Evolutionary conservation across 2,329 filamentous ascomycete genomes (phyloP), one percentile per base, ranked within the genome.

Genomic region (Colletotrichum simmondsii): DNA sequence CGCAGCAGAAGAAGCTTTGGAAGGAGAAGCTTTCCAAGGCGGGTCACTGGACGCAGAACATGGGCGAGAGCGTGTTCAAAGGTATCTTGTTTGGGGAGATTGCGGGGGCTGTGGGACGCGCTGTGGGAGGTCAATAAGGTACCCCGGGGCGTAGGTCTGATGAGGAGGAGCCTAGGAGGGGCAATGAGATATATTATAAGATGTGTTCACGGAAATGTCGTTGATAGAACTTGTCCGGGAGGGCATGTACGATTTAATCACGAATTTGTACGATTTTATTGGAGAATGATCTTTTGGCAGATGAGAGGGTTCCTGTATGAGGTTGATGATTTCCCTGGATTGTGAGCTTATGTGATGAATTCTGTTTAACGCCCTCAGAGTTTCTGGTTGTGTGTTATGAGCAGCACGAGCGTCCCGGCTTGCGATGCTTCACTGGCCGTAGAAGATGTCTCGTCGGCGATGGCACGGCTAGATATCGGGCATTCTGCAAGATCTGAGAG

Each of bases 71-170:
- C 11, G 89, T 97, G 35, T 88, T 97, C 76, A 91, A 92, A 82
- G 93, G 94, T 3, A 89, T 97, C 37, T 84, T 97, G 74, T 97
- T 97, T 82, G 90, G 91, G 24, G 89, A 95, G 82, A 86, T 94
- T 75, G 93, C 89, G 1, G 92, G 89, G 2, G 83, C 87, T 64
- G 89, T 93, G 19, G 89, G 90, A 5, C 84, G 83, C 35, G 85
- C 87, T 59, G 84, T 89, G 1, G 71, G 56, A 2, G 71, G 71
- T 24, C 66, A 26, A 52, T 35, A n/a, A n/a, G 32, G 28, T 11
- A 42, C 1, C 11, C 32, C 4, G 10, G 6, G 60, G 10, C 24
- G 8, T 12, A 22, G 56, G 7, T 64, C 32, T 54, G 49, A 26
- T 64, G 2, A 16, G 10, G 42, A 52, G 52, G 28, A 32, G 30